phyloP scores from a whole-genome alignment of 2,329 filamentous ascomycete genomes.

The Alternaria sp. region DNA sequence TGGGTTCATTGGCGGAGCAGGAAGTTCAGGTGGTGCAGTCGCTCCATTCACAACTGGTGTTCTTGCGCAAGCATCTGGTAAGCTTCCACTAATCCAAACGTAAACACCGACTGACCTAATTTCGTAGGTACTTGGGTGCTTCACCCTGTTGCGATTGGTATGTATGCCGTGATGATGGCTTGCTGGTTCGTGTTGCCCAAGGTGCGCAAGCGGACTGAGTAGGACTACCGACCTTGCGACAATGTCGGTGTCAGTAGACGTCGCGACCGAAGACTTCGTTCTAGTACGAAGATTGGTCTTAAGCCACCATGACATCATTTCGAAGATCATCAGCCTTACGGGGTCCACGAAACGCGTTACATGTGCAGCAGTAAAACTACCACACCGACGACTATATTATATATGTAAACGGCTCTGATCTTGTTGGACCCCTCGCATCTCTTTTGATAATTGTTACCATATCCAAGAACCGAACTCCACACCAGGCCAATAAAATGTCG shows the following conservation, averaged over 20 bases:
- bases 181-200: constrained; percentile 70
- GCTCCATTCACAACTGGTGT: constrained; percentile 72
- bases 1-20: constrained; percentile 73
- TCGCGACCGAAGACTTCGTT: neutral
- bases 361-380: neutral
- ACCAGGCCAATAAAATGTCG: constrained; percentile 16
- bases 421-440: neutral
- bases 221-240: constrained; percentile 26
- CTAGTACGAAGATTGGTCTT: neutral
- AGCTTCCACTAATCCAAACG: neutral
- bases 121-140: constrained; percentile 68
- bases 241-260: neutral
- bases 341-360: constrained; percentile 13
- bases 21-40: constrained; percentile 72
- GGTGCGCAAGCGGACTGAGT: constrained; percentile 68
- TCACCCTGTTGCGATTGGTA: constrained; percentile 70
- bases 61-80: constrained; percentile 62
- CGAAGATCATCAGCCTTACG: neutral
- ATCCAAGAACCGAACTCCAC: neutral
- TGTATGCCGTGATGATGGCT: constrained; percentile 70
- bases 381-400: neutral
- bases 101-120: neutral
- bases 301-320: constrained; percentile 20
- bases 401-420: neutral
- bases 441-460: neutral